phyloP scores from a whole-genome alignment of 1,284 basidiomycete genomes.

The Heterobasidion parviporum region DNA sequence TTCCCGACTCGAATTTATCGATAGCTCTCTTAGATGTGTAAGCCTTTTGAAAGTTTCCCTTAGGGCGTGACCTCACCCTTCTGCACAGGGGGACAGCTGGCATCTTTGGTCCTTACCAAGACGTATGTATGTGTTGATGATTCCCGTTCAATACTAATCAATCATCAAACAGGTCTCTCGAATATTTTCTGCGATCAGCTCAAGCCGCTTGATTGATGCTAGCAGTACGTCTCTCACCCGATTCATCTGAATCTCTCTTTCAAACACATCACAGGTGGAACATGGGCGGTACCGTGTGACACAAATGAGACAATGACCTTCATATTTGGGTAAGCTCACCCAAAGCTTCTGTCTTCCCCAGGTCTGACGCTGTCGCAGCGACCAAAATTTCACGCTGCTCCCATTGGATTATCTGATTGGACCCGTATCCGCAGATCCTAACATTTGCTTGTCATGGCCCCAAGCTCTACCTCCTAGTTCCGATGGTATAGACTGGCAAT shows the following conservation, averaged over 20 bases:
- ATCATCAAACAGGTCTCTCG: slow-evolving; percentile 47
- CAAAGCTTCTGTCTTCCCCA: background rate
- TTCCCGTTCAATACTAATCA: background rate
- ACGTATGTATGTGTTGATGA: slow-evolving; percentile 35
- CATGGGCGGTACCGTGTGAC: slow-evolving; percentile 80
- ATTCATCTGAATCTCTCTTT: slow-evolving; percentile 3
- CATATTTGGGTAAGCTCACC: slow-evolving; percentile 54
- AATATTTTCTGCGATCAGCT: slow-evolving; percentile 55
- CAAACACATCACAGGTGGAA: slow-evolving; percentile 38
- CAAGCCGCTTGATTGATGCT: slow-evolving; percentile 62
- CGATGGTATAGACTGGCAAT: slow-evolving; percentile 83
- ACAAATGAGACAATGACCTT: slow-evolving; percentile 61
- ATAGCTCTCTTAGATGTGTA: slow-evolving; percentile 74
- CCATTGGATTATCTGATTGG: slow-evolving; percentile 83
- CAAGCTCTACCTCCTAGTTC: slow-evolving; percentile 54
- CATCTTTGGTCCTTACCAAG: slow-evolving; percentile 75
- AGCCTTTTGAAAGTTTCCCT: slow-evolving; percentile 14
- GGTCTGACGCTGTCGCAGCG: slow-evolving; percentile 24
- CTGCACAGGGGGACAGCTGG: slow-evolving; percentile 61
- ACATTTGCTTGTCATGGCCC: slow-evolving; percentile 80
- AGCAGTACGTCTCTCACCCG: slow-evolving; percentile 22
- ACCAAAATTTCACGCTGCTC: slow-evolving; percentile 55
- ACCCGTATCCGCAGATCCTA: slow-evolving; percentile 53
- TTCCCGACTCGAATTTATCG: slow-evolving; percentile 45
- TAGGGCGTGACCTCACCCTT: slow-evolving; percentile 1